A percentile compares a stretch with the other conserved stretches of the same genome.
These are phyloP conservation scores for Cordyceps cicadae DNA, from an alignment of 2,329 filamentous ascomycete species.

Conservation along the genomic window DNA sequence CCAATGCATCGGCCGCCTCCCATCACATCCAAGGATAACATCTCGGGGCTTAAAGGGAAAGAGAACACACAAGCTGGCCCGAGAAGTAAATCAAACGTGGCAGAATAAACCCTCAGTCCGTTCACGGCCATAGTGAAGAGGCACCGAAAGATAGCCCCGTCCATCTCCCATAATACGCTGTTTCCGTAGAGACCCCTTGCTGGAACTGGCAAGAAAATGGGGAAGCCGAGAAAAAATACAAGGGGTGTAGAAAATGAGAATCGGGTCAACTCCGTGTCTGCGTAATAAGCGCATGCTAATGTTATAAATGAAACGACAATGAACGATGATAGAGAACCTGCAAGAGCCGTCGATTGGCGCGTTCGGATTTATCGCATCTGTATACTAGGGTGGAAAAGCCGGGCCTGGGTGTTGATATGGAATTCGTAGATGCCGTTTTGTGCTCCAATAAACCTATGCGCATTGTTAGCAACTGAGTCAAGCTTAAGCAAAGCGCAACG, in stretches of 20 bases:
- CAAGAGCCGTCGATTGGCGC: neutral
- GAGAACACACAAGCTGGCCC: neutral
- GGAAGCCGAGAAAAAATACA: neutral
- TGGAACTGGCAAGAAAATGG: neutral
- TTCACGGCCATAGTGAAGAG: neutral
- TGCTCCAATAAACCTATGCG: slow-evolving; percentile 49
- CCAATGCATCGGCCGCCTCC: neutral
- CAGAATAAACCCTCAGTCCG: neutral
- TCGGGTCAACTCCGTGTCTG: neutral
- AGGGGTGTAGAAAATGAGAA: neutral
- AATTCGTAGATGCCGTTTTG: slow-evolving; percentile 73
- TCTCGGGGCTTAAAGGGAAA: neutral
- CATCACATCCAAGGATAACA: neutral
- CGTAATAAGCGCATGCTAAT: slow-evolving; percentile 9
- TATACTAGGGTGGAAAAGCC: slow-evolving; percentile 52
- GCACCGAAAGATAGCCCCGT: neutral
- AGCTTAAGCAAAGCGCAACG: neutral
- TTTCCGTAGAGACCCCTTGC: neutral
- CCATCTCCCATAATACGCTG: neutral
- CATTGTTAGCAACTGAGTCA: slow-evolving; percentile 16
- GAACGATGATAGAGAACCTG: neutral
- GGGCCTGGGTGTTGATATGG: slow-evolving; percentile 52
- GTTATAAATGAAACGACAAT: slow-evolving; percentile 1
- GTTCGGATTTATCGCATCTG: slow-evolving; percentile 37
- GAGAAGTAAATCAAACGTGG: neutral